Evolutionary conservation across 148 eudicot species (phyloP), one percentile per base, ranked within the genome.

Genomic region (Salicornia ramosissima): DNA sequence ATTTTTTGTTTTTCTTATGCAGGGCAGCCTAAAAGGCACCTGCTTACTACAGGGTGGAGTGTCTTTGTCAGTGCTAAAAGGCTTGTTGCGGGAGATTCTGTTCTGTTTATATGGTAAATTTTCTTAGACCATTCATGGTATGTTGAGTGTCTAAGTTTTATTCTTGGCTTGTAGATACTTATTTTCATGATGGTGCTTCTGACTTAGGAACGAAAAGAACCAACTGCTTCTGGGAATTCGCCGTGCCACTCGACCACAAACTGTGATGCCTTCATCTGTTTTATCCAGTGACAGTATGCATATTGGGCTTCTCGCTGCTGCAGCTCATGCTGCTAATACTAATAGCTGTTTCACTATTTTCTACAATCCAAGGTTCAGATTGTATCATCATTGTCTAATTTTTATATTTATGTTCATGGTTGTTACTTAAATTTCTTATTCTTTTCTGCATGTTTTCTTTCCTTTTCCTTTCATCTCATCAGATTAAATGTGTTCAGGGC

Each of bases 11-110:
- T 59, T 60, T 72, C 67, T 59, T 63, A 75, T 83, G 80, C 93
- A 94, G 99, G 99, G 73, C 99, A 94, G 86, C 99, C 99, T 45
- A 94, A 94, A 82, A 86, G 99, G 54, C 99, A 94, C 83, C 85
- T 94, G 71, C 93, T 94, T 50, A 94, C 99, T 57, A 94, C 99
- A 55, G 99, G 99, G 54, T 94, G 99, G 99, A 94, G 99, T 75
- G 96, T 94, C 45, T 94, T 94, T 86, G 99, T 94, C 80, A 94
- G 99, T 87, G 99, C 99, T 62, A 94, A 94, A 76, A 82, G 97
- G 79, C 99, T 94, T 71, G 84, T 91, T 67, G 99, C 99, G 53
- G 99, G 99, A 65, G 99, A 94, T 89, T 94, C 99, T 45, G 96
- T 94, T 78, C 85, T 94, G 34, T 94, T 94, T 73, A 91, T 94